Evolutionary conservation across 31 red algal species (phyloP), one percentile per base, ranked within the genome.

Genomic region (Odonthalia washingtoniensis): DNA sequence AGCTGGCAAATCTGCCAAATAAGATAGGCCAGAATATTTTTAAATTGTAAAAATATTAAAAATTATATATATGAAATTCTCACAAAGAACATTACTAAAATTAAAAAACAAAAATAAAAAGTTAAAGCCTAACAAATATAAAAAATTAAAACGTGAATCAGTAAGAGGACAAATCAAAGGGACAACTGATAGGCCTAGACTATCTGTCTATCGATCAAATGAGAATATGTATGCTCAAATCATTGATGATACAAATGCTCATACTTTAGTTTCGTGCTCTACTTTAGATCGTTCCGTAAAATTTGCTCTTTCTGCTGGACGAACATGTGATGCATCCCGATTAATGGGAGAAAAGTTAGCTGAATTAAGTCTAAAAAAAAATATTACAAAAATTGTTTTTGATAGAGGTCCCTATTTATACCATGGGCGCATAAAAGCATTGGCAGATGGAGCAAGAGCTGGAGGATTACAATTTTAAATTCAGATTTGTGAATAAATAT

Each of bases 311-410:
- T 3, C 12, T 33, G 6, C 3, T 14, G 64, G 64, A 5, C 64
- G 64, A 5, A 67, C 4, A 33, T 67, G 64, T 67, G 64, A 67
- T 67, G 64, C 64, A 35, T 67, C 64, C 3, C 26, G 32, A 46
- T 46, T 75, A 5, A 75, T 41, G 72, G 72, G 72, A 5, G 5
- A 75, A 37, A 4, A 75, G 38, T 43, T 75, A 43, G 72, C 72
- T 4, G 36, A 75, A 75, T 37, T 43, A 39, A 41, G 72, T 75
- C 72, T 2, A 43, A 43, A 37, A 37, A 75, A 75, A 3, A 75
- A 75, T 75, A 43, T 75, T 46, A 75, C 72, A 37, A 43, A 37
- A 43, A 16, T 75, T 37, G 72, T 75, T 40, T 75, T 75, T 75
- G 72, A 75, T 75, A 2, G 72, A 40, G 40, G 40, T 75, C 36